Conservation (phyloP, 306 rosid genomes). For the Cicer chorassanicum region DNA sequence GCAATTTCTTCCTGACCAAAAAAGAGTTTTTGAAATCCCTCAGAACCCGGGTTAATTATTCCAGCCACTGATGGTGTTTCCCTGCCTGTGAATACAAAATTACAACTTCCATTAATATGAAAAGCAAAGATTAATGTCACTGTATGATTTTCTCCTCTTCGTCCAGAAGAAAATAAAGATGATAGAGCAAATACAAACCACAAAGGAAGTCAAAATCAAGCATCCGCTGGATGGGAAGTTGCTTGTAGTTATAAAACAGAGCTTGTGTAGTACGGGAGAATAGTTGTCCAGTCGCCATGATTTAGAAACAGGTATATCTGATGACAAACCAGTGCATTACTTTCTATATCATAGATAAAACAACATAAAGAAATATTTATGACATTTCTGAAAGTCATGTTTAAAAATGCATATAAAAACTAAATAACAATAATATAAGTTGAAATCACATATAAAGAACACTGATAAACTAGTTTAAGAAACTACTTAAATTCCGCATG, state of each 20-base stretch:
- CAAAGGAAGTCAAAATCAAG: slow-evolving; percentile 99
- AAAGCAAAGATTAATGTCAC: not conserved
- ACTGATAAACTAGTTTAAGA: slow-evolving; percentile 2
- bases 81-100: slow-evolving; percentile 67
- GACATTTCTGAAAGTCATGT: slow-evolving; percentile 3
- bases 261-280: slow-evolving; percentile 94
- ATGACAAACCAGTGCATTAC: slow-evolving; percentile 39
- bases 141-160: not conserved
- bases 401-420: not conserved
- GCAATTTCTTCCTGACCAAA: slow-evolving; percentile 99
- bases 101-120: slow-evolving; percentile 30
- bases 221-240: slow-evolving; percentile 97
- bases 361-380: not conserved
- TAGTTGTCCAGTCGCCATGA: slow-evolving; percentile 95
- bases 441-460: slow-evolving; percentile 31
- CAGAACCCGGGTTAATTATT: slow-evolving; percentile 93
- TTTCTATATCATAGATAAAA: slow-evolving; percentile 32
- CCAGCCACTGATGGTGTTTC: slow-evolving; percentile 99
- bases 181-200: slow-evolving; percentile 57
- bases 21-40: slow-evolving; percentile 97
- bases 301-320: slow-evolving; percentile 55
- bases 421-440: not conserved
- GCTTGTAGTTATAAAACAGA: slow-evolving; percentile 96
- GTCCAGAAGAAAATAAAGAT: slow-evolving; percentile 25
- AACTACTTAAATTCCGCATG: slow-evolving; percentile 9